Conservation (phyloP, 345 rosid species). For the Abelmoschus esculentus region DNA sequence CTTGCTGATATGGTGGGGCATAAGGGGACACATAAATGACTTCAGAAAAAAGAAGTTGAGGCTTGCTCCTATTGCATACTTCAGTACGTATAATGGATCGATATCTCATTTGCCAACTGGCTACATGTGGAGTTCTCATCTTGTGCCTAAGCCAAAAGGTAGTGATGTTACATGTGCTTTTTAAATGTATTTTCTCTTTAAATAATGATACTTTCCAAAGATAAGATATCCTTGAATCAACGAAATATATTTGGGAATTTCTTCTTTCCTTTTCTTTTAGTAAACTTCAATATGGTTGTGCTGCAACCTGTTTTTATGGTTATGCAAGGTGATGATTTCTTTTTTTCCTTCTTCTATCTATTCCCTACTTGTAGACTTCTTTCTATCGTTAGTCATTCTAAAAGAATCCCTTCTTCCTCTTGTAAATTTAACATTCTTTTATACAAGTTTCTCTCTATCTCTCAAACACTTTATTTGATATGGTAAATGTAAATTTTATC, state of each 20-base stretch:
- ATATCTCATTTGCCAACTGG: constrained; percentile 94
- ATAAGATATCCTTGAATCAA: not conserved
- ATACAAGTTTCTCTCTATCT: not conserved
- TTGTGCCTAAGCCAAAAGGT: constrained; percentile 97
- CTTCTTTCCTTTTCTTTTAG: not conserved
- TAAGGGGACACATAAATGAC: constrained; percentile 86
- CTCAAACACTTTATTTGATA: not conserved
- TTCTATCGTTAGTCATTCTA: not conserved
- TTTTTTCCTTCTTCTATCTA: not conserved
- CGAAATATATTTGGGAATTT: not conserved
- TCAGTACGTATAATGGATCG: constrained; percentile 89
- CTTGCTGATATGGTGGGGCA: constrained; percentile 97
- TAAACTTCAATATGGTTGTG: not conserved
- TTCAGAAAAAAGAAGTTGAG: constrained; percentile 78
- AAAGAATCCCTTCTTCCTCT: not conserved
- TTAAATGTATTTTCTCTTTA: not conserved
- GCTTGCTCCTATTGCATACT: constrained; percentile 88
- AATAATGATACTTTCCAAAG: not conserved
- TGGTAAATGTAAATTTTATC: not conserved
- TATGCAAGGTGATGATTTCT: not conserved
- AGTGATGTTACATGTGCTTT: constrained; percentile 13
- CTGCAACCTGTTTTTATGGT: not conserved
- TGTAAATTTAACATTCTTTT: not conserved
- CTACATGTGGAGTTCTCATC: constrained; percentile 97
- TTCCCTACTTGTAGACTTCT: not conserved